Conservation (phyloP, 2,329 filamentous ascomycete genomes). For the Alternaria rosae region DNA sequence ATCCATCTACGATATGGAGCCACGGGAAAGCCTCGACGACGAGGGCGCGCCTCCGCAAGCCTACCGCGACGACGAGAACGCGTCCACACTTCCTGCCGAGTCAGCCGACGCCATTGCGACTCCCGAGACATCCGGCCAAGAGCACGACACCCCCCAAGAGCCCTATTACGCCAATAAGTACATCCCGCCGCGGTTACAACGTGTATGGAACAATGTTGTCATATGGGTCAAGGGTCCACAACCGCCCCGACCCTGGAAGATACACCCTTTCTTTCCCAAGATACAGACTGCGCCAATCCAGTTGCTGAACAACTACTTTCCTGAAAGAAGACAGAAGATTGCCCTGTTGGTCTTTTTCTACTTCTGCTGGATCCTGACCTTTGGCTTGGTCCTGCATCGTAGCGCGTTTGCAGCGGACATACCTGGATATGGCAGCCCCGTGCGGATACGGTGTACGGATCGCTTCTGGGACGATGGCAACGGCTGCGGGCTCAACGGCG, state of each 20-base stretch:
- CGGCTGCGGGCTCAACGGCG: conserved; percentile 76
- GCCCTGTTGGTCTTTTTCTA: conserved; percentile 67
- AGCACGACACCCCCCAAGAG: conserved; percentile 28
- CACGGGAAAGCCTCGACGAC: conserved; percentile 29
- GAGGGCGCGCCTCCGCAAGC: conserved; percentile 37
- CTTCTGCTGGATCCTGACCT: conserved; percentile 72
- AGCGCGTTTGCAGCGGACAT: conserved; percentile 69
- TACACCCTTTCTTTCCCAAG: conserved; percentile 65
- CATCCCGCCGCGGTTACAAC: conserved; percentile 63
- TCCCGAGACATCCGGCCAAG: conserved; percentile 46
- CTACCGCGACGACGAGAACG: conserved; percentile 42
- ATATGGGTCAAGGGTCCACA: conserved; percentile 60
- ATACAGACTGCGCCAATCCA: conserved; percentile 72
- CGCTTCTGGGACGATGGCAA: conserved; percentile 75
- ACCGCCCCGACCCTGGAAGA: conserved; percentile 58
- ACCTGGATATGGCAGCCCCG: conserved; percentile 70
- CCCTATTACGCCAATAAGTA: conserved; percentile 38
- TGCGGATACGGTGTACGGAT: conserved; percentile 70
- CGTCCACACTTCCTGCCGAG: conserved; percentile 33
- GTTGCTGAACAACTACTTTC: conserved; percentile 69
- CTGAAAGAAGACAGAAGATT: conserved; percentile 66
- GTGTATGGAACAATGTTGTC: conserved; percentile 47
- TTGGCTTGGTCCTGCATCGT: conserved; percentile 71
- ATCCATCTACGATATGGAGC: conserved; percentile 36
- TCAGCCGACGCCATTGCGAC: conserved; percentile 32